These are phyloP conservation scores for Aspergillus sergii DNA, from an alignment of 2,329 filamentous ascomycete genomes.

Conservation along the genomic window DNA sequence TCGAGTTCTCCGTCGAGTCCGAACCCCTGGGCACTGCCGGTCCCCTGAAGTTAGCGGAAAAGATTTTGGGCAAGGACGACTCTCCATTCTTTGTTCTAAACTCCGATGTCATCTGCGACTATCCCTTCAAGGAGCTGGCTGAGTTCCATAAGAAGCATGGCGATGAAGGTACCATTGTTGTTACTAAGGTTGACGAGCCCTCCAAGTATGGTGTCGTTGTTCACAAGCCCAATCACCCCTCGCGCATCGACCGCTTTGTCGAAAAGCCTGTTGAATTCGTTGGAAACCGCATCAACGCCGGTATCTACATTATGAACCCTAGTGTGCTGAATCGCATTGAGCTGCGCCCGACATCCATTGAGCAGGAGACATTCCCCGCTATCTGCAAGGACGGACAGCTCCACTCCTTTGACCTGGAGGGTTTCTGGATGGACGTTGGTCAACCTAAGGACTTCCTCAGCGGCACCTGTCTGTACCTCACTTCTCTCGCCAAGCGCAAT, in stretches of 20 bases:
- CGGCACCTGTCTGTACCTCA: conserved; percentile 94
- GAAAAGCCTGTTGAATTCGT: conserved; percentile 99
- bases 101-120: conserved; percentile 97
- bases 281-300: conserved; percentile 97
- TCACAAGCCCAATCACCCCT: conserved; percentile 88
- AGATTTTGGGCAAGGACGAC: conserved; percentile 90
- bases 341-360: conserved; percentile 93
- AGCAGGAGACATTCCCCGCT: conserved; percentile 97
- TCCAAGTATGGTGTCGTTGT: conserved; percentile 99
- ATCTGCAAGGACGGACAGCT: conserved; percentile 87
- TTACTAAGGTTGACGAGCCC: conserved; percentile 98
- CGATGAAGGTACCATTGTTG: conserved; percentile 94
- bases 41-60: conserved; percentile 91
- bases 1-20: conserved; percentile 94
- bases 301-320: conserved; percentile 97
- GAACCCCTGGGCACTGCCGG: conserved; percentile 95
- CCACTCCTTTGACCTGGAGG: conserved; percentile 94
- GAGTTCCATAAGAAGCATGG: conserved; percentile 92
- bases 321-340: conserved; percentile 89
- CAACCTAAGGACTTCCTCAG: conserved; percentile 98
- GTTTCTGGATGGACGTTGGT: conserved; percentile 99
- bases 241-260: conserved; percentile 96
- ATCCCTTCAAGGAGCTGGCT: conserved; percentile 86
- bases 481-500: conserved; percentile 85
- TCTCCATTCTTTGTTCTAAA: conserved; percentile 97